phyloP scores from a whole-genome alignment of 2,329 filamentous ascomycete genomes.

The Periglandula ipomoeae region DNA sequence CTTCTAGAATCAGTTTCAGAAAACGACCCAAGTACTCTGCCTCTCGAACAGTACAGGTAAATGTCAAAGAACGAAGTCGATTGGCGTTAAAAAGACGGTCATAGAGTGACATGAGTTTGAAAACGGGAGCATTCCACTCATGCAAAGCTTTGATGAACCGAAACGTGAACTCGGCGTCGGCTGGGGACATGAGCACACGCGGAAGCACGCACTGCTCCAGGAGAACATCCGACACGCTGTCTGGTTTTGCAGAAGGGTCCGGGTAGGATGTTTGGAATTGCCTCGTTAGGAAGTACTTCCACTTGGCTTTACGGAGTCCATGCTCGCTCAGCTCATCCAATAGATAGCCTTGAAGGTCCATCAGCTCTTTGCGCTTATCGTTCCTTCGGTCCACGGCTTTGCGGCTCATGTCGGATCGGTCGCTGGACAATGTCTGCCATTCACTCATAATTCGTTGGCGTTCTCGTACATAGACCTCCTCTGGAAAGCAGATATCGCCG shows the following conservation, averaged over 20 bases:
- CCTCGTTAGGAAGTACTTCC: slow-evolving; percentile 59
- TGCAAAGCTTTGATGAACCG: slow-evolving; percentile 83
- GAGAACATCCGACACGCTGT: slow-evolving; percentile 63
- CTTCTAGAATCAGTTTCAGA: slow-evolving; percentile 69
- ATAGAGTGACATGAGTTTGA: slow-evolving; percentile 76
- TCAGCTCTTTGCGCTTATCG: slow-evolving; percentile 58
- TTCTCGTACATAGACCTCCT: slow-evolving; percentile 69
- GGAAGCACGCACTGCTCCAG: slow-evolving; percentile 92
- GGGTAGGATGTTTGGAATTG: slow-evolving; percentile 77
- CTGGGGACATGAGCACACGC: slow-evolving; percentile 70
- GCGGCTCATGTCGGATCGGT: slow-evolving; percentile 64
- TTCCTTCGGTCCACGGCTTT: slow-evolving; percentile 54
- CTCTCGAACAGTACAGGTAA: slow-evolving; percentile 81
- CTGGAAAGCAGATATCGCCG: slow-evolving; percentile 69
- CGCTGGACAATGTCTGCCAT: slow-evolving; percentile 56
- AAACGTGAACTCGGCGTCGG: slow-evolving; percentile 84
- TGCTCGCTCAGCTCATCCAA: slow-evolving; percentile 66
- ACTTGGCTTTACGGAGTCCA: slow-evolving; percentile 56
- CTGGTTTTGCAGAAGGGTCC: slow-evolving; percentile 51
- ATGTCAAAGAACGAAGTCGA: slow-evolving; percentile 72
- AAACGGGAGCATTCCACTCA: slow-evolving; percentile 72
- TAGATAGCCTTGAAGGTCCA: slow-evolving; percentile 59
- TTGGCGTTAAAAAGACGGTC: slow-evolving; percentile 79
- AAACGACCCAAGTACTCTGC: slow-evolving; percentile 91
- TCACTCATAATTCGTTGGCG: slow-evolving; percentile 59